phyloP scores from a whole-genome alignment of 192 early-diverging fungal species.

The Phycomyces nitens region DNA sequence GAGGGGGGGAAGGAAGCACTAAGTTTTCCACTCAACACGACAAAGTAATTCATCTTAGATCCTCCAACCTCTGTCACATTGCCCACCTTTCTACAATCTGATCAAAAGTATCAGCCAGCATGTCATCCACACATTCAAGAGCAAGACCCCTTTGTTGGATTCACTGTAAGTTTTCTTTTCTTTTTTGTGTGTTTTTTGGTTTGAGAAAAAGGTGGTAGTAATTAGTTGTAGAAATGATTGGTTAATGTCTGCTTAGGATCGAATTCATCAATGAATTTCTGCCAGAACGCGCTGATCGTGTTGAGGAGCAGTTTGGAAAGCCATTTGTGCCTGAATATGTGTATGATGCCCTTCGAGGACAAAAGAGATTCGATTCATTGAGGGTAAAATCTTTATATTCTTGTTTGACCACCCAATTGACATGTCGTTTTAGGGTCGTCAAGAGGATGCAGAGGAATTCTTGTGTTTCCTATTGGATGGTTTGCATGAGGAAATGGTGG shows the following conservation, averaged over 20 bases:
- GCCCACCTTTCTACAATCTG: slow-evolving; percentile 88
- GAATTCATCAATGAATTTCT: slow-evolving; percentile 42
- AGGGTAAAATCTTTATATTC: slow-evolving; percentile 45
- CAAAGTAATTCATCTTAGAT: slow-evolving; percentile 36
- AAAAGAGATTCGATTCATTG: slow-evolving; percentile 77
- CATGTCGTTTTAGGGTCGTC: slow-evolving; percentile 59
- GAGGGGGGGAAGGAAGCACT: not conserved
- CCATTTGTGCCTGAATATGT: slow-evolving; percentile 92
- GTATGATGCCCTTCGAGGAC: slow-evolving; percentile 79
- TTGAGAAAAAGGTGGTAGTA: no score
- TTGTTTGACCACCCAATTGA: no score
- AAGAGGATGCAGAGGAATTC: slow-evolving; percentile 98
- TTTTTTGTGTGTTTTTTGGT: not conserved
- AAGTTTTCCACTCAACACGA: not conserved
- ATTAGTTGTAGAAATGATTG: no score
- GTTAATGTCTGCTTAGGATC: slow-evolving; percentile 13
- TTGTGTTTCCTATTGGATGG: slow-evolving; percentile 90
- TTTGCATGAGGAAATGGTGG: slow-evolving; percentile 85
- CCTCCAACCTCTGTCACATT: slow-evolving; percentile 90
- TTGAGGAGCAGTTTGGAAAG: slow-evolving; percentile 51
- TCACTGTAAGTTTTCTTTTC: slow-evolving; percentile 64
- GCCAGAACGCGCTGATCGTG: slow-evolving; percentile 1
- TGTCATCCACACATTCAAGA: slow-evolving; percentile 68
- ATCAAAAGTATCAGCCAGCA: slow-evolving; percentile 62
- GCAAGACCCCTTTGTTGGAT: slow-evolving; percentile 76